Evolutionary conservation across 495 filamentous ascomycete genomes (phyloP).

Genomic region (Daldinia concentrica): DNA sequence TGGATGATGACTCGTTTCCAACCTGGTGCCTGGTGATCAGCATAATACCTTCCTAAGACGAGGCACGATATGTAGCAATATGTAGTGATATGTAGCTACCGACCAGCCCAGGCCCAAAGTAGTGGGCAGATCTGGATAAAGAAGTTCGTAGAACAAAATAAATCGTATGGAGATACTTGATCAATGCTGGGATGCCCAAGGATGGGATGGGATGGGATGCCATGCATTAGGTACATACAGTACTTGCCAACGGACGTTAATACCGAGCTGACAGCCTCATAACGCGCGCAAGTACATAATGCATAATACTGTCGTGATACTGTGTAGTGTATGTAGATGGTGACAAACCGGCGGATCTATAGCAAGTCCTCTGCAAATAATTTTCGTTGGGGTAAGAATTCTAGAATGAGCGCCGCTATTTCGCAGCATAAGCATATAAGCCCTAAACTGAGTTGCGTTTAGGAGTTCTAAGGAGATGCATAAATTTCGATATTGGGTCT

Average conservation of each 20-base stretch:
- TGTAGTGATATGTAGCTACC: constrained; percentile 5
- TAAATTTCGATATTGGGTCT: background rate
- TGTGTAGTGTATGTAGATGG: background rate
- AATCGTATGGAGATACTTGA: background rate
- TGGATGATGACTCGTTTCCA: constrained; percentile 32
- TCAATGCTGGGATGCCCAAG: background rate
- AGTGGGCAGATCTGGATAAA: constrained; percentile 6
- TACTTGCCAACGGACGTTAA: background rate
- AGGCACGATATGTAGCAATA: constrained; percentile 8
- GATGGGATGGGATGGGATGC: no score
- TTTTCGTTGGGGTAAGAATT: constrained; percentile 9
- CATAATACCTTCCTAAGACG: constrained; percentile 22
- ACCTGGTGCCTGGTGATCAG: constrained; percentile 39
- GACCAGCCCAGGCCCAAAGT: constrained; percentile 25
- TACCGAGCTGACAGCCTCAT: constrained; percentile 3
- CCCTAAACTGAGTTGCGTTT: constrained; percentile 24
- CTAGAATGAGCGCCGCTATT: constrained; percentile 11
- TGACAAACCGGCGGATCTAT: background rate
- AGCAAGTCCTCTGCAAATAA: background rate
- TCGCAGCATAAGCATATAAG: constrained; percentile 18
- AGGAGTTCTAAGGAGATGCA: background rate
- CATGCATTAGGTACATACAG: background rate
- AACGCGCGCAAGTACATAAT: background rate
- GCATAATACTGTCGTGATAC: background rate
- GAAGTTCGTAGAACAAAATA: constrained; percentile 1